Evolutionary conservation across 768 basidiomycete species (phyloP).

Genomic region (Hemileccinum impolitum): DNA sequence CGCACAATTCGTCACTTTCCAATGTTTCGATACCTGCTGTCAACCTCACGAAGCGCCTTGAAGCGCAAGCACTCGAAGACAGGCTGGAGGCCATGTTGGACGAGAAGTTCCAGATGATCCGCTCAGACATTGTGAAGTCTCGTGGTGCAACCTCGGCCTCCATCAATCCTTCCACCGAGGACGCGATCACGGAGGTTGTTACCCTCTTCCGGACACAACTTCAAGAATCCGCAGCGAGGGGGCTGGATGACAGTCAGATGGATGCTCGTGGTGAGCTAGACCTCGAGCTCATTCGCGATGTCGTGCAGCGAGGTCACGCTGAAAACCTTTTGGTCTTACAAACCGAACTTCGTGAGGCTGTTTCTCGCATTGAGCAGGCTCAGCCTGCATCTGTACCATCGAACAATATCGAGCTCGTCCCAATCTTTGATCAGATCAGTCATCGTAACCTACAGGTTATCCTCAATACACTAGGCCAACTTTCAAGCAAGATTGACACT

Average conservation of each 20-base stretch:
- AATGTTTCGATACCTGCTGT: constrained; percentile 42
- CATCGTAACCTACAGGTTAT: constrained; percentile 57
- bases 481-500: constrained; percentile 34
- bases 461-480: constrained; percentile 53
- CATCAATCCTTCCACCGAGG: constrained; percentile 49
- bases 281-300: constrained; percentile 68
- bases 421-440: constrained; percentile 56
- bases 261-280: constrained; percentile 78
- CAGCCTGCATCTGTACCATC: constrained; percentile 11
- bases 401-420: constrained; percentile 33
- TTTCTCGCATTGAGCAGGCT: constrained; percentile 40
- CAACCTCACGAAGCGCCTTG: constrained; percentile 55
- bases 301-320: constrained; percentile 64
- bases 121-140: constrained; percentile 36
- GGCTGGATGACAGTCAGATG: constrained; percentile 58
- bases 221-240: constrained; percentile 55
- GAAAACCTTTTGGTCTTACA: constrained; percentile 57
- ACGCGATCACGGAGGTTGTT: constrained; percentile 63
- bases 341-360: constrained; percentile 53
- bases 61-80: constrained; percentile 58
- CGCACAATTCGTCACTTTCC: constrained; percentile 43
- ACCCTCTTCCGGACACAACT: constrained; percentile 66
- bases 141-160: constrained; percentile 23
- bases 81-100: constrained; percentile 63
- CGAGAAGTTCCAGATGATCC: constrained; percentile 58